Base-by-base conservation (phyloP, 371 early-diverging fungal genomes). In the Rhizopus microsporus region DNA sequence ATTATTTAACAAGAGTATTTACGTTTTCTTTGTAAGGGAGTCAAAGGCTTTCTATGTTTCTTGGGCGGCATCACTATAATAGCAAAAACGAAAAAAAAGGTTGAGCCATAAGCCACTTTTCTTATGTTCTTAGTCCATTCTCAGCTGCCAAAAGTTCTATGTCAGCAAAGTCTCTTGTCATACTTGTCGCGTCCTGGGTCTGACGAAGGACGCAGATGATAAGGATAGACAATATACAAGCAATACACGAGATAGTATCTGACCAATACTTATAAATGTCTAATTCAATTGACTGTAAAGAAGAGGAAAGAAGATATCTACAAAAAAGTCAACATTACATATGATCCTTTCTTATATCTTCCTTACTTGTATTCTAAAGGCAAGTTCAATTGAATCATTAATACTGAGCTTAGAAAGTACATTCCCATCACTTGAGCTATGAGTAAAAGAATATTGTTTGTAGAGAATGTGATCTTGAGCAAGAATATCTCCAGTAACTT, bases 231-330 rank as follows among this genome's bases (percentile, higher is more conserved):
- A 83, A 47, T 9, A 88, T 56, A 0, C 92, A 94, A 5, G 91
- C 84, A n/a, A 90, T 72, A 42, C 95, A 70, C 71, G 94, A 93
- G 12, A 95, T 93, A 23, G 90, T 82, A 71, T 97, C 97, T 59
- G 94, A 95, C 97, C 97, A 97, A 32, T 85, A 88, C 54, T 87
- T 82, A 68, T 94, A 97, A 67, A 92, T 95, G 65, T 90, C 81
- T 61, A 95, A 94, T 51, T 93, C 89, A 30, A 91, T 83, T 7
- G 85, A 74, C 0, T 87, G 86, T 49, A 96, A 63, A 0, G 92
- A 88, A 5, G 84, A 84, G 0, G 92, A 87, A 50, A 96, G 88
- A 55, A 93, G 85, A 15, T 87, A 79, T 31, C 93, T 87, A 54
- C 47, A 51, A 56, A 16, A 50, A 16, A 49, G 40, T 29, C 30